A percentile compares a stretch with the other conserved stretches of the same genome.
Evolutionary conservation across 2,329 filamentous ascomycete species (phyloP).

Genomic region (Septoria linicola): DNA sequence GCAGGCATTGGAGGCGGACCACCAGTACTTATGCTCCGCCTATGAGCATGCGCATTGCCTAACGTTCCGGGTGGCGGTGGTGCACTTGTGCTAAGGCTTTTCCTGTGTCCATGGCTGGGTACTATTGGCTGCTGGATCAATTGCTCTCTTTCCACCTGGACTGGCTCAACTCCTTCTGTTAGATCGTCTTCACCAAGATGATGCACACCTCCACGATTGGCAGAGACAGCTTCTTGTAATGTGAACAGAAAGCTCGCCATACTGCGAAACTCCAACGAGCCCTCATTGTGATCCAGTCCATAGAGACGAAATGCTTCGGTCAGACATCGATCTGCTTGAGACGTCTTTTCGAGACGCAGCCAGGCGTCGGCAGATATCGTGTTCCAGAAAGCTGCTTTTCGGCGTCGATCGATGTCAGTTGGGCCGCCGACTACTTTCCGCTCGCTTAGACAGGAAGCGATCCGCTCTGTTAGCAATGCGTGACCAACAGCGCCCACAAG

Average conservation of each 20-base stretch:
- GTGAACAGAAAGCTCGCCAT: constrained; percentile 65
- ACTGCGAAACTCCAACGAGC: constrained; percentile 46
- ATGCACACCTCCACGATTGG: constrained; percentile 36
- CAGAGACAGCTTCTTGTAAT: constrained; percentile 62
- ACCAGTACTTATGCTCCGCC: constrained; percentile 45
- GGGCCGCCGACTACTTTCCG: constrained; percentile 64
- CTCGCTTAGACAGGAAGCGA: constrained; percentile 78
- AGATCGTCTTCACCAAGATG: constrained; percentile 39
- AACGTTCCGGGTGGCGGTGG: constrained; percentile 22
- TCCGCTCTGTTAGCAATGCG: constrained; percentile 79
- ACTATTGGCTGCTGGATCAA: constrained; percentile 26
- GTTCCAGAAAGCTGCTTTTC: constrained; percentile 90
- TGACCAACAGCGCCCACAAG: constrained; percentile 74
- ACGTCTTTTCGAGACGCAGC: constrained; percentile 72
- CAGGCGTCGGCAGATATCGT: constrained; percentile 80
- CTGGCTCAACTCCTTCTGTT: constrained; percentile 34
- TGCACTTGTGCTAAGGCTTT: constrained; percentile 42
- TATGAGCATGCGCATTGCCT: constrained; percentile 38
- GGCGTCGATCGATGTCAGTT: constrained; percentile 67
- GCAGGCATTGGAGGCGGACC: constrained; percentile 23
- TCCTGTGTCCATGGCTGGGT: constrained; percentile 41
- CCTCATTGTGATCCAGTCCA: constrained; percentile 15
- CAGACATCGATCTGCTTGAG: constrained; percentile 75
- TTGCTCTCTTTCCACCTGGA: constrained; percentile 40
- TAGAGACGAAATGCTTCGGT: constrained; percentile 64